Conservation (phyloP, 2,329 filamentous ascomycete genomes). For the Pezicula carpinea region DNA sequence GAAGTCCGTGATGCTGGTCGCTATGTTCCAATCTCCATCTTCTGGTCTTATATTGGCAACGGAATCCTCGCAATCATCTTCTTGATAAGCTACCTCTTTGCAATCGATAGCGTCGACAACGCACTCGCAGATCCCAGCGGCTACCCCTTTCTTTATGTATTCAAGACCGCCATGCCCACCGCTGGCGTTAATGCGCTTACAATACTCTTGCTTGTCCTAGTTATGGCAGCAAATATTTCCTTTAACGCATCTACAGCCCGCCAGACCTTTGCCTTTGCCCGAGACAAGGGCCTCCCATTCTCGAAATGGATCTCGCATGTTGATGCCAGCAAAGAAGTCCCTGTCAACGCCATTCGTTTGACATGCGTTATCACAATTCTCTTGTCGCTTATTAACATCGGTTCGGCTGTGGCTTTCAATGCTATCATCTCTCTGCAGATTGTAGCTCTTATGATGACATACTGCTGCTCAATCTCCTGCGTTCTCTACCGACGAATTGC, state of each 20-base stretch:
- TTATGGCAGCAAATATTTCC: conserved; percentile 33
- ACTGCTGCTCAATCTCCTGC: conserved; percentile 41
- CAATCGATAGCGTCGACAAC: conserved; percentile 28
- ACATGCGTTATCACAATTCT: conserved; percentile 14
- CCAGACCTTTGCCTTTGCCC: conserved; percentile 38
- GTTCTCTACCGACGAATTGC: conserved; percentile 37
- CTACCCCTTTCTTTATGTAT: conserved; percentile 47
- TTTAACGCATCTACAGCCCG: conserved; percentile 31
- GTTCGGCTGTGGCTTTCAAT: conserved; percentile 45
- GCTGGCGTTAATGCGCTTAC: conserved; percentile 19
- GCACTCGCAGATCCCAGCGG: conserved; percentile 36
- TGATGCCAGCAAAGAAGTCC: conserved; percentile 32
- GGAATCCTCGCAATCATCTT: conserved; percentile 39
- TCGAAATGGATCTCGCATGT: conserved; percentile 33
- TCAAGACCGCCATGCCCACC: conserved; percentile 43
- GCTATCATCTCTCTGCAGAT: conserved; percentile 46
- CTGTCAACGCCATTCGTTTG: conserved; percentile 30
- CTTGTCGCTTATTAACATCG: conserved; percentile 40
- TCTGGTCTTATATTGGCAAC: conserved; percentile 42
- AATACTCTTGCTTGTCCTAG: conserved; percentile 32
- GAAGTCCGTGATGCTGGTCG: conserved; percentile 42
- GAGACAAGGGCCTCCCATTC: conserved; percentile 39
- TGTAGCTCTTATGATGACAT: conserved; percentile 44
- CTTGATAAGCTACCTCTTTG: conserved; percentile 31
- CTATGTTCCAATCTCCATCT: conserved; percentile 41